Conservation (phyloP, 306 rosid genomes). For the Parietaria judaica region DNA sequence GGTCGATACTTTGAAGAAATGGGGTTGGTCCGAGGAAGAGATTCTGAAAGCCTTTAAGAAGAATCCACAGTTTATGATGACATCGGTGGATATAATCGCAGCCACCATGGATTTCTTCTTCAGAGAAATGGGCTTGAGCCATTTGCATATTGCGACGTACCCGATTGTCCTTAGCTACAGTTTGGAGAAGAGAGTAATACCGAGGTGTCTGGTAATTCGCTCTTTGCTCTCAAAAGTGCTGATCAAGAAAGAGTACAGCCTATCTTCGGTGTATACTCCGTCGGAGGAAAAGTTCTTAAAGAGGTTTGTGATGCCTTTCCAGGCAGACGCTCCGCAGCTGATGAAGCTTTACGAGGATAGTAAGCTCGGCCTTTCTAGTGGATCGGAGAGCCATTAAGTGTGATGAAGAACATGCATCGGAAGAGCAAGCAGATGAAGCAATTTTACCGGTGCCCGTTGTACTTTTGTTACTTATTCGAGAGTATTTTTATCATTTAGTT, state of each 20-base stretch:
- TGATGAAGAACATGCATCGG: too few relatives aligned
- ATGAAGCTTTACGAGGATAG: constrained; percentile 16
- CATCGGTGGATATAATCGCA: constrained; percentile 27
- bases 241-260: constrained; percentile 2
- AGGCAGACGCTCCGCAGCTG: constrained; percentile 7
- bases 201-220: constrained; percentile 26
- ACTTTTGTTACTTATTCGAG: too few relatives aligned
- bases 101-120: constrained; percentile 31
- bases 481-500: too few relatives aligned
- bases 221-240: constrained; percentile 27
- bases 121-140: constrained; percentile 24
- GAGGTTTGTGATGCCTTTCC: constrained; percentile 18
- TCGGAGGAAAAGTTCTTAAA: constrained; percentile 13
- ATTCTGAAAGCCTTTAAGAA: constrained; percentile 25
- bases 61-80: constrained; percentile 30
- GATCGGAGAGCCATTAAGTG: too few relatives aligned
- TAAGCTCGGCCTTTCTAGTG: constrained; percentile 1
- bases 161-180: constrained; percentile 9
- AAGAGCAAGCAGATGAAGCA: too few relatives aligned
- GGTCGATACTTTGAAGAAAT: constrained; percentile 27
- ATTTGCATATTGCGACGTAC: constrained; percentile 9
- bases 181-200: constrained; percentile 33
- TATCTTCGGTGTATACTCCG: neutral
- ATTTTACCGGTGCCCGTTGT: too few relatives aligned
- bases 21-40: constrained; percentile 54